Evolutionary conservation across 129 eudicot genomes (phyloP).

Genomic region (Artemisia argyi): DNA sequence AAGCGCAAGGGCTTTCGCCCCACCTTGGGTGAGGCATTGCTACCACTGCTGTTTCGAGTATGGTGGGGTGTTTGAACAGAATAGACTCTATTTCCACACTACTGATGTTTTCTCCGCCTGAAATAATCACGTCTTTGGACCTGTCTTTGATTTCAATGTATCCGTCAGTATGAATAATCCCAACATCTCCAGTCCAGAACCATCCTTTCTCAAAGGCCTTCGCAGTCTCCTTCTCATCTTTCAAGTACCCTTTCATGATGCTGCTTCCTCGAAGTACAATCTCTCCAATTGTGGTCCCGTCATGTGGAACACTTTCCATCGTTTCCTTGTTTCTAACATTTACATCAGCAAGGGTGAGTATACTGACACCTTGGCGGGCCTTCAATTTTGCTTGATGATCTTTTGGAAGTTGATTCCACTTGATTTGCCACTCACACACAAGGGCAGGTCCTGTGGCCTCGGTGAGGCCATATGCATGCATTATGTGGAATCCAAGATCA

Average conservation of each 20-base stretch:
- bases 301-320: conserved; percentile 48
- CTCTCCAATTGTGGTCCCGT: conserved; percentile 54
- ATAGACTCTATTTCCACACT: conserved; percentile 53
- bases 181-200: conserved; percentile 58
- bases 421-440: conserved; percentile 54
- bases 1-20: conserved; percentile 70
- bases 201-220: conserved; percentile 48
- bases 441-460: conserved; percentile 63
- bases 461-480: conserved; percentile 64
- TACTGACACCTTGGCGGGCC: conserved; percentile 56
- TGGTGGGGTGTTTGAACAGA: conserved; percentile 41
- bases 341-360: conserved; percentile 39
- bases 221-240: conserved; percentile 41
- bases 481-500: conserved; percentile 48
- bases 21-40: conserved; percentile 58
- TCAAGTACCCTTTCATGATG: conserved; percentile 56
- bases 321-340: conserved; percentile 45
- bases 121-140: conserved; percentile 56
- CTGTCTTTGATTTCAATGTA: conserved; percentile 65
- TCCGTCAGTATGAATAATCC: conserved; percentile 57
- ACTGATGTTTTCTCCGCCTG: conserved; percentile 65
- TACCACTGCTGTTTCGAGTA: conserved; percentile 62
- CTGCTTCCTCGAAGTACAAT: conserved; percentile 46
- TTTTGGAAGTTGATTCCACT: conserved; percentile 39
- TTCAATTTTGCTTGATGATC: conserved; percentile 34